Base-by-base conservation (phyloP, 768 basidiomycete genomes). In the Auricularia sp. region DNA sequence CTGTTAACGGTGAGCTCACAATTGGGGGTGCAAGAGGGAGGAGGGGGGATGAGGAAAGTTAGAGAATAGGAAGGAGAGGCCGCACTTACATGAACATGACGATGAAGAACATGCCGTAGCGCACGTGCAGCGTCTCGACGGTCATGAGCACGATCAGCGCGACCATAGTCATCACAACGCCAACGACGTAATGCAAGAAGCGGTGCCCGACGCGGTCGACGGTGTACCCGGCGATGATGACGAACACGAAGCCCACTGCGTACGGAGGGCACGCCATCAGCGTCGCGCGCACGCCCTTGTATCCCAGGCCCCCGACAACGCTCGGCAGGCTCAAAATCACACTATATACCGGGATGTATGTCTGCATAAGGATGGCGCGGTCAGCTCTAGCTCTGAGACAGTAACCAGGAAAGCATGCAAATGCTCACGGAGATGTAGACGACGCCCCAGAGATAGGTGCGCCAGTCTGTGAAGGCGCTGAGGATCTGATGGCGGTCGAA, bases 401-500 rank as follows among this genome's bases (percentile, higher is more conserved):
- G 29, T 29, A 29, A 29, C 29, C 29, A 29, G 29, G 13, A 59
- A 10, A 34, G 34, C 10, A 6, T 24, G 56, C 24, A 33, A 33
- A 59, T 8, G 56, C 54, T n/a, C 56, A 35, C 34, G 3, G 56
- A 24, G 34, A 59, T 21, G 24, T 59, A 59, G 24, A 33, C 56
- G 16, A 78, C 73, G 42, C 78, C 78, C 66, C 77, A 79, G 33
- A 73, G 67, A 65, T 75, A 81, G 2, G 76, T 70, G 58, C 76
- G 69, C 75, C 74, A 79, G 67, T 78, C 76, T 11, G 61, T 64
- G 45, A 78, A 69, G 7, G 77, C 78, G 18, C 66, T 68, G 65
- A 69, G 63, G 65, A 63, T 70, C 68, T 67, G 69, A 37, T n/a
- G 45, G 24, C 21, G 54, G 63, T 67, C 66, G 61, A 70, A 69